Evolutionary conservation across 805 yeast genomes (phyloP).

Genomic region (Monosporozyma siamensis): DNA sequence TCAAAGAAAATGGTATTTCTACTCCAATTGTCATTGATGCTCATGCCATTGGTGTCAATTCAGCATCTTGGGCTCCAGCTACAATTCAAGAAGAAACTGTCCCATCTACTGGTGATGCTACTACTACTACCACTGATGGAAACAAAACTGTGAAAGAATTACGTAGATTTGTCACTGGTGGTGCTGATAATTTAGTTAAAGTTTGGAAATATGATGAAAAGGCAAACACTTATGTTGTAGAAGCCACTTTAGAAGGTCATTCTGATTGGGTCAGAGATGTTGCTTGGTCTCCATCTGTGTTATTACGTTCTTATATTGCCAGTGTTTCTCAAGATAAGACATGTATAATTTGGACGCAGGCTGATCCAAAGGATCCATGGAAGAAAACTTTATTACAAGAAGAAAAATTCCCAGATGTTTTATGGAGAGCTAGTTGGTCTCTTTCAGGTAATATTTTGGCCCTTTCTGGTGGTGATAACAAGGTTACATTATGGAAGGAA

Average conservation of each 20-base stretch:
- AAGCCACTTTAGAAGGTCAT: constrained; percentile 78
- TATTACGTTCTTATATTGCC: constrained; percentile 83
- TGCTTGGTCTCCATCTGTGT: constrained; percentile 91
- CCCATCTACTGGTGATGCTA: constrained; percentile 7
- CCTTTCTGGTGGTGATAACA: constrained; percentile 91
- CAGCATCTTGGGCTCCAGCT: constrained; percentile 90
- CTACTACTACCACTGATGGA: background rate
- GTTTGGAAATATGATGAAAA: constrained; percentile 68
- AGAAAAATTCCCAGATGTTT: constrained; percentile 89
- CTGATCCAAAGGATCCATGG: constrained; percentile 60
- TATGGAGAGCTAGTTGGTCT: constrained; percentile 98
- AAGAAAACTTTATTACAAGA: constrained; percentile 62
- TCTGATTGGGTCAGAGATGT: constrained; percentile 98
- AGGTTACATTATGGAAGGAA: constrained; percentile 94
- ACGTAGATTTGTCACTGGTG: constrained; percentile 85
- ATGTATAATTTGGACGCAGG: constrained; percentile 92
- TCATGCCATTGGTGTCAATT: constrained; percentile 87
- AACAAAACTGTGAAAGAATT: constrained; percentile 31
- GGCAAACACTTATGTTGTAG: constrained; percentile 54
- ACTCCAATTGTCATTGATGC: constrained; percentile 53
- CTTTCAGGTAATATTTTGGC: constrained; percentile 92
- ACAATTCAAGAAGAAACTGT: constrained; percentile 27
- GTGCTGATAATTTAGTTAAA: constrained; percentile 88
- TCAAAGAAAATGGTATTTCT: constrained; percentile 78
- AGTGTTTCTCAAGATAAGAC: constrained; percentile 95